Evolutionary conservation across 352 stramenopile species (phyloP), one percentile per base, ranked within the genome.

Genomic region (Plasmopara halstedii): DNA sequence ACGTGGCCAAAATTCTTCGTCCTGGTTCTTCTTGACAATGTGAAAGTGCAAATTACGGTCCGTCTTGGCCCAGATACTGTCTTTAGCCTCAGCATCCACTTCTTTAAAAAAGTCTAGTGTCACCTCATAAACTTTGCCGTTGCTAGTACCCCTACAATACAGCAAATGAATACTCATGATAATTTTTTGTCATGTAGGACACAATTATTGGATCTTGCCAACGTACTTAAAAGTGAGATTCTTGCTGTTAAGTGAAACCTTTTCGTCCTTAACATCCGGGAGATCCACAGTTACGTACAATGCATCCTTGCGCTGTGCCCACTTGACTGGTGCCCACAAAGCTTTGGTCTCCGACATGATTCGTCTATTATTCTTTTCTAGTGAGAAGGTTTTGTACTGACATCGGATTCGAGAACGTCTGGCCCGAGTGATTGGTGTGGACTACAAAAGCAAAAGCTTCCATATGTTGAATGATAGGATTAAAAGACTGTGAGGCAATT

Each of bases 221-320:
- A 49, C 62, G 32, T 57, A 94, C 73, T 65, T 78, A 62, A 97
- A 97, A 11, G 73, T 88, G 13, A 97, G 79, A 53, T 71, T 91
- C 52, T 88, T 91, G 68, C 90, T 79, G 22, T 57, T 88, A 19
- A 97, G 75, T 47, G 78, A 75, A 34, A 97, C 86, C 62, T 95
- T 85, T 64, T 97, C 86, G 70, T 96, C 83, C 70, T 95, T 90
- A 31, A 97, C 85, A 55, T 97, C 95, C 54, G 87, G 70, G 22
- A 98, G 65, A 62, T 96, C 87, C 56, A 98, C 95, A 0, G 95
- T 98, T 53, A 98, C 78, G 58, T 97, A 98, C 18, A 98, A 50
- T 52, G 92, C 93, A 58, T 98, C 92, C 47, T 91, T 96, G 68
- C 94, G 84, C 67, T 98, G 95, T 40, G 95, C 95, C 92, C 94